A percentile compares a stretch with the other conserved stretches of the same genome.
Evolutionary conservation across 2,329 filamentous ascomycete genomes (phyloP).

Genomic region (Fusarium oxysporum): DNA sequence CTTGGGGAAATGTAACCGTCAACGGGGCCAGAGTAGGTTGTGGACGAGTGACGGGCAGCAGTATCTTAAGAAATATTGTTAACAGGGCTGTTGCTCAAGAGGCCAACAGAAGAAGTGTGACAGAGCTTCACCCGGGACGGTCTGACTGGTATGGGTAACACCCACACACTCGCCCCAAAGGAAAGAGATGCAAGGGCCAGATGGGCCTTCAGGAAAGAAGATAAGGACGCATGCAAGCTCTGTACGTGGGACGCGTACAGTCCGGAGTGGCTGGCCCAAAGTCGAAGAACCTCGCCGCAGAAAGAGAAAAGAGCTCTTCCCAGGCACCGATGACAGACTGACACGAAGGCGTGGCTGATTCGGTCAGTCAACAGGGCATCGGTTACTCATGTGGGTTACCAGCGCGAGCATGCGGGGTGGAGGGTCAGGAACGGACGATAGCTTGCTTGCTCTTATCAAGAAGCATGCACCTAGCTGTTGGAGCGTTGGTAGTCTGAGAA

Average conservation of each 20-base stretch:
- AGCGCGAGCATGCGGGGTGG: conserved; percentile 11
- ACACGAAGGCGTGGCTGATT: conserved; percentile 15
- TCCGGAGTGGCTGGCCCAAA: conserved; percentile 25
- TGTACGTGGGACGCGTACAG: conserved; percentile 14
- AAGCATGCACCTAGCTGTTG: neutral
- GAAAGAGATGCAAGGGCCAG: conserved; percentile 24
- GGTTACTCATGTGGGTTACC: conserved; percentile 21
- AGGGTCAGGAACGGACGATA: neutral
- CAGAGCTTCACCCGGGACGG: neutral
- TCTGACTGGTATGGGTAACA: conserved; percentile 14
- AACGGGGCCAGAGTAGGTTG: conserved; percentile 1
- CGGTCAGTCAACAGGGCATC: conserved; percentile 3
- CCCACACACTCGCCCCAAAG: conserved; percentile 1
- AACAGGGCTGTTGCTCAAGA: conserved; percentile 4
- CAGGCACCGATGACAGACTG: conserved; percentile 15
- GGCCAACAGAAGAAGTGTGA: conserved; percentile 2
- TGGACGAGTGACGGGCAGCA: conserved; percentile 3
- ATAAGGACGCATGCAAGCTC: conserved; percentile 17
- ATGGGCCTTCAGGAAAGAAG: conserved; percentile 8
- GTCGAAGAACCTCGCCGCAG: conserved; percentile 3
- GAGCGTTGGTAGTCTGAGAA: neutral
- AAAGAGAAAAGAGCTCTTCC: conserved; percentile 4
- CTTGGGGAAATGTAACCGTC: conserved; percentile 1
- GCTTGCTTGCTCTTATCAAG: conserved; percentile 1
- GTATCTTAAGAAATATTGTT: conserved; percentile 21